phyloP scores from a whole-genome alignment of 1,284 basidiomycete species.

The Heliocybe sulcata region DNA sequence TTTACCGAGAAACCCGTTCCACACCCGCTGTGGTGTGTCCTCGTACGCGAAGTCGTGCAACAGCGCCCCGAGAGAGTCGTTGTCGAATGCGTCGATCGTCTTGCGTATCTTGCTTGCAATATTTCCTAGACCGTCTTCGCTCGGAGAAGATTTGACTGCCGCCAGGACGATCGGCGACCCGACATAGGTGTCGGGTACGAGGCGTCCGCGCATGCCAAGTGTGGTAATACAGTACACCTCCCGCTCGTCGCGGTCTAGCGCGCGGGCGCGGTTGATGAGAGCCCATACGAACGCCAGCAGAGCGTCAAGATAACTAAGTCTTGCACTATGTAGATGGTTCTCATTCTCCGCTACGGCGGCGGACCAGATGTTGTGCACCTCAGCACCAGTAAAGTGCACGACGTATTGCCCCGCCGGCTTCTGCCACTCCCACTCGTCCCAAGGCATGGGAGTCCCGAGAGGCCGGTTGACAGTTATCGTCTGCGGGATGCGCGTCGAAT shows the following conservation, averaged over 20 bases:
- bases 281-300: conserved; percentile 35
- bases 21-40: conserved; percentile 22
- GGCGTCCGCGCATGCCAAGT: too few species aligned
- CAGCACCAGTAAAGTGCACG: conserved; percentile 26
- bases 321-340: neutral
- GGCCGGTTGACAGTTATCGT: conserved; percentile 10
- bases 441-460: conserved; percentile 25
- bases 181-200: too few species aligned
- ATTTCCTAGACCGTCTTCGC: too few species aligned
- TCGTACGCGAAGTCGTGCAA: conserved; percentile 30
- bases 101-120: neutral
- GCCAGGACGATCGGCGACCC: too few species aligned
- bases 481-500: conserved; percentile 9
- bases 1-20: conserved; percentile 31
- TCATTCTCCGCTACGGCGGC: conserved; percentile 8
- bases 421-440: conserved; percentile 27
- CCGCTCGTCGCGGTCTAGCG: conserved; percentile 4
- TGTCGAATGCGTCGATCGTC: conserved; percentile 19
- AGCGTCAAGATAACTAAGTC: conserved; percentile 32
- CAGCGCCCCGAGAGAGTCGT: conserved; percentile 21
- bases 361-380: conserved; percentile 27
- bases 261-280: conserved; percentile 26
- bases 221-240: too few species aligned
- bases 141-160: too few species aligned
- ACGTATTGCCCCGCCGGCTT: conserved; percentile 23